A percentile compares a stretch with the other conserved stretches of the same genome.
Evolutionary conservation across 2,329 filamentous ascomycete genomes (phyloP).

Genomic region (Zymoseptoria passerinii): DNA sequence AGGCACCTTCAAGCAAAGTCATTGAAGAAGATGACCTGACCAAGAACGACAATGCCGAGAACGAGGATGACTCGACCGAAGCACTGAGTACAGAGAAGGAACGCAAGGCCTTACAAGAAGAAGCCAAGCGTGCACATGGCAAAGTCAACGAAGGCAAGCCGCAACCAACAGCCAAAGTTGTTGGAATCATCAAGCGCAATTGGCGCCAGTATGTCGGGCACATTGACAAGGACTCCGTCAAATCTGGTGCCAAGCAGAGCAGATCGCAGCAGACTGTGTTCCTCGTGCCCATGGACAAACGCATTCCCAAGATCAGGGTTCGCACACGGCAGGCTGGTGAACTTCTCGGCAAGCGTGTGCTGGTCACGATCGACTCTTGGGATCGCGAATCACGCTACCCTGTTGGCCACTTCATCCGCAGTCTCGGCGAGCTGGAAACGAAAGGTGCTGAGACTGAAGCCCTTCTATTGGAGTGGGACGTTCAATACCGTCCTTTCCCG

Average conservation of each 20-base stretch:
- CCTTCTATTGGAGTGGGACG: conserved; percentile 86
- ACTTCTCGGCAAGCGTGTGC: conserved; percentile 78
- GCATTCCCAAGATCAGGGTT: conserved; percentile 89
- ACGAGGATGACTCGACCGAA: conserved; percentile 63
- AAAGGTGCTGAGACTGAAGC: conserved; percentile 98
- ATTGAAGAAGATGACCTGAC: conserved; percentile 89
- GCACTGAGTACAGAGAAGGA: conserved; percentile 85
- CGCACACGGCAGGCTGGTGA: conserved; percentile 84
- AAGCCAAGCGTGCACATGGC: conserved; percentile 77
- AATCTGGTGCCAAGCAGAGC: conserved; percentile 63
- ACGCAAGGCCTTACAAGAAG: conserved; percentile 77
- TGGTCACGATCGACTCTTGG: conserved; percentile 94
- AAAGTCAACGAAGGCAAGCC: conserved; percentile 66
- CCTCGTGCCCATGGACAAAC: conserved; percentile 95
- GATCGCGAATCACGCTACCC: conserved; percentile 89
- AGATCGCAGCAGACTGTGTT: conserved; percentile 88
- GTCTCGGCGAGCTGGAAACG: conserved; percentile 84
- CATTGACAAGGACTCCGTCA: conserved; percentile 78
- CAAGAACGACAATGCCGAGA: conserved; percentile 87
- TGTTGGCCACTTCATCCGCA: conserved; percentile 85
- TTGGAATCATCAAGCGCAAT: conserved; percentile 88
- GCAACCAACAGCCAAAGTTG: conserved; percentile 85
- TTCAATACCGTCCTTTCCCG: conserved; percentile 94
- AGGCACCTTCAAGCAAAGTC: conserved; percentile 87
- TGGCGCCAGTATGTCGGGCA: conserved; percentile 98